Base-by-base conservation (phyloP, 495 filamentous ascomycete genomes). In the Penicillium verhagenii region DNA sequence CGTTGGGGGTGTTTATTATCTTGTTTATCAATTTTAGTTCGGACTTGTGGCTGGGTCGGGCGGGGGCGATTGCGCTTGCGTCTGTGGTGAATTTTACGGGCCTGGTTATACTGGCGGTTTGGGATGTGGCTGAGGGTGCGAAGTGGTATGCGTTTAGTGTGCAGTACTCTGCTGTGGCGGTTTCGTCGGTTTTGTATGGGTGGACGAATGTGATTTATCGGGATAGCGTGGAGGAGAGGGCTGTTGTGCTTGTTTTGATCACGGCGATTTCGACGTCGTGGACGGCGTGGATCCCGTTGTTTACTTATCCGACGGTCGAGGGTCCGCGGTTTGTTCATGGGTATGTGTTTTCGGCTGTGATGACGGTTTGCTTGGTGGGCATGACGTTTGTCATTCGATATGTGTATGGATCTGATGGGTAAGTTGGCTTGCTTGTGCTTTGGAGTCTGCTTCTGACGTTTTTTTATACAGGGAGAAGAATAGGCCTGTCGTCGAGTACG, bases 221-320 rank as follows among this genome's bases (percentile, higher is more conserved):
- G 72, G 58, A 79, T 75, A 61, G 83, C 71, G 77, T 78, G 20
- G 76, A 81, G 57, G 80, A 85, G 60, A 64, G 83, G n/a, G 76
- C 81, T 2, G 52, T 85, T 14, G 78, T 82, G 2, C 69, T 81
- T 20, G 72, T 77, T 13, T 63, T 72, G 20, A 76, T 82, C 66
- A 85, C 82, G 54, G 73, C 73, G 3, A 55, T 79, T 50, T 73
- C 74, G 7, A 81, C 83, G 63, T 78, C 78, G 1, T 73, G 79
- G 3, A 70, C 67, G 2, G 64, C 59, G 7, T 72, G 70, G 70
- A 69, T 66, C 7, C 70, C 65, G 16, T 56, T 72, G 25, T 33
- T 72, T 10, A 74, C 73, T 6, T 74, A 73, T 20, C 76, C 72
- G 57, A 72, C 78, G 6, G 64, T 81, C 16, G 72, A 74, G 25